Percentiles rank a stretch among this genome's conserved stretches.
Evolutionary conservation across 2,329 filamentous ascomycete species (phyloP).

Genomic region (Leptographium flavum): DNA sequence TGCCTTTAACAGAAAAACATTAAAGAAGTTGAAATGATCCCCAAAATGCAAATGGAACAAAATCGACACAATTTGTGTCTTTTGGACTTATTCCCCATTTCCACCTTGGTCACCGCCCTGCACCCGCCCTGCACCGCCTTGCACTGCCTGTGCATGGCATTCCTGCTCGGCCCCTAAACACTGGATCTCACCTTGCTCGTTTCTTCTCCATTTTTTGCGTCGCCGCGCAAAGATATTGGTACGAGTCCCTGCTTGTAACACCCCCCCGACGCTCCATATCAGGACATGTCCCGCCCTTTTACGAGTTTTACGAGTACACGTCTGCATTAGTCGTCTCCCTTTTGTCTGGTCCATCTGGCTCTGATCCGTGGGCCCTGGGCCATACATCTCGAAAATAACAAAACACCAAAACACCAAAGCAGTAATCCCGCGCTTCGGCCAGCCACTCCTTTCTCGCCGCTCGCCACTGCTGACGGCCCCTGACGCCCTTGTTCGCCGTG

Average conservation of each 20-base stretch:
- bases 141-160: background rate
- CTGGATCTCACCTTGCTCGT: too few relatives aligned
- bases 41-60: background rate
- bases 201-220: background rate
- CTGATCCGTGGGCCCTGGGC: constrained; percentile 3
- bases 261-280: background rate
- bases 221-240: background rate
- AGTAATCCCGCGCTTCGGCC: background rate
- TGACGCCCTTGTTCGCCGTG: background rate
- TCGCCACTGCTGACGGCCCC: too few relatives aligned
- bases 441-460: too few relatives aligned
- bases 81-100: background rate
- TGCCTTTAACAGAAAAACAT: background rate
- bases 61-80: background rate
- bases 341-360: constrained; percentile 8
- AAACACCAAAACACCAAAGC: too few relatives aligned
- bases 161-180: background rate
- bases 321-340: background rate
- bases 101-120: background rate
- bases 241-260: background rate
- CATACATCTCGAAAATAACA: background rate
- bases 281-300: background rate
- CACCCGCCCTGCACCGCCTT: background rate
- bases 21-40: background rate
- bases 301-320: too few relatives aligned